These are phyloP conservation scores for Erythrophleum ivorense DNA, from an alignment of 331 rosid species.

Conservation along the genomic window DNA sequence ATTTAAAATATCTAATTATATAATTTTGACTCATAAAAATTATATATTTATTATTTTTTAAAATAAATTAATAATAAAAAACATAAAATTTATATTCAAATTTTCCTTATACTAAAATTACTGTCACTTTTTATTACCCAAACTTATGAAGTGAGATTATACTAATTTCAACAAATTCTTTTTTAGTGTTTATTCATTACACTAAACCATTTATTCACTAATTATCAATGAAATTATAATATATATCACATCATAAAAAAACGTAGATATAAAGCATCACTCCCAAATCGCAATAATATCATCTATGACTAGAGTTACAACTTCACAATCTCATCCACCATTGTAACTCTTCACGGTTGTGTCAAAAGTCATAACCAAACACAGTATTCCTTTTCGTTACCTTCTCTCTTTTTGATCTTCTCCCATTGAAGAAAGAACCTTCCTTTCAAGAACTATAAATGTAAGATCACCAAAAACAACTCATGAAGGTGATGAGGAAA, in stretches of 20 bases:
- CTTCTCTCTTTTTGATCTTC: not conserved
- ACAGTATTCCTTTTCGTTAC: not conserved
- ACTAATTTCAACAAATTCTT: too few species aligned
- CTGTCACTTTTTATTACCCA: too few species aligned
- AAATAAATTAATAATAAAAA: too few species aligned
- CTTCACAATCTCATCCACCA: not conserved
- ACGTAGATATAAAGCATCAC: not conserved
- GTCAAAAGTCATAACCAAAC: not conserved
- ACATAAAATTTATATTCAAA: too few species aligned
- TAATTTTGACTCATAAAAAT: too few species aligned
- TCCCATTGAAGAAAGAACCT: not conserved
- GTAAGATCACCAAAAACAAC: not conserved
- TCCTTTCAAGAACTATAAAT: not conserved
- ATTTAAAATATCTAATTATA: too few species aligned
- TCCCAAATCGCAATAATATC: not conserved
- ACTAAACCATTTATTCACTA: too few species aligned
- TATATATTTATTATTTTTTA: too few species aligned
- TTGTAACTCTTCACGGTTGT: not conserved
- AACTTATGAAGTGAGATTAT: too few species aligned
- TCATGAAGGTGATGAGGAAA: conserved; percentile 37
- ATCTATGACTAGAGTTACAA: not conserved
- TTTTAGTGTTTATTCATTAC: too few species aligned
- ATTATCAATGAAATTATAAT: not conserved
- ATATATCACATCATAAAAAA: not conserved
- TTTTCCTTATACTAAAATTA: too few species aligned